Evolutionary conservation across 2,329 filamentous ascomycete genomes (phyloP).

Genomic region (Stagonosporopsis chrysanthemi): DNA sequence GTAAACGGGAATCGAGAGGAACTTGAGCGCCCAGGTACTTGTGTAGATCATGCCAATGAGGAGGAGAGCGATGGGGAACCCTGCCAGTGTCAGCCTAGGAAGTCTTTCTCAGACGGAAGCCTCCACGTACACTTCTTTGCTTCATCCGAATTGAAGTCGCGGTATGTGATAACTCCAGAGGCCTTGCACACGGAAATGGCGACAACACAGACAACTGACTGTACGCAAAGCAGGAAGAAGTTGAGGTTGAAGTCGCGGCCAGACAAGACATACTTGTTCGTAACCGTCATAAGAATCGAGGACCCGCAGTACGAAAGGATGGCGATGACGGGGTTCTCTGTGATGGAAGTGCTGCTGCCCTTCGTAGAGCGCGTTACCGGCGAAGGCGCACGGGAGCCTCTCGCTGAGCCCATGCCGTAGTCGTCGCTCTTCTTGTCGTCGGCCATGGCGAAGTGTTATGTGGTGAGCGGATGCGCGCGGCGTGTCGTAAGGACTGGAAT

Average conservation of each 20-base stretch:
- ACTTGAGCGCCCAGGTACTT: constrained; percentile 92
- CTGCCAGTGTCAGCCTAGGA: constrained; percentile 55
- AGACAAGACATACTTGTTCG: constrained; percentile 98
- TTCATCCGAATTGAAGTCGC: constrained; percentile 85
- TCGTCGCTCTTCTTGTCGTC: constrained; percentile 89
- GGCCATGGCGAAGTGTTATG: constrained; percentile 65
- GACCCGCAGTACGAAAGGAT: constrained; percentile 91
- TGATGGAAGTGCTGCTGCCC: constrained; percentile 51
- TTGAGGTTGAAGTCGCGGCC: constrained; percentile 93
- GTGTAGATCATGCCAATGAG: constrained; percentile 99
- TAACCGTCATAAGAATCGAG: constrained; percentile 99
- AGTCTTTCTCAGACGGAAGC: not conserved
- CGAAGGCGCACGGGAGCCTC: constrained; percentile 49
- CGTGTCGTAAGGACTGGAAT: constrained; percentile 25
- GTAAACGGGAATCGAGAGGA: constrained; percentile 96
- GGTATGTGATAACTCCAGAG: constrained; percentile 79
- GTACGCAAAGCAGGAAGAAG: constrained; percentile 87
- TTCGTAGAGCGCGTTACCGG: constrained; percentile 58
- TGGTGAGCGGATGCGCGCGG: constrained; percentile 14
- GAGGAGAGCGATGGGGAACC: constrained; percentile 95
- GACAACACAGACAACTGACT: constrained; percentile 89
- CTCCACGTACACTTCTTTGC: constrained; percentile 82
- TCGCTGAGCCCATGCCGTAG: constrained; percentile 66
- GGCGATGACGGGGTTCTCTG: constrained; percentile 80
- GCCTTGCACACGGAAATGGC: constrained; percentile 86